Evolutionary conservation across 805 yeast genomes (phyloP), one percentile per base, ranked within the genome.

Genomic region (Ogataea trehalophila): DNA sequence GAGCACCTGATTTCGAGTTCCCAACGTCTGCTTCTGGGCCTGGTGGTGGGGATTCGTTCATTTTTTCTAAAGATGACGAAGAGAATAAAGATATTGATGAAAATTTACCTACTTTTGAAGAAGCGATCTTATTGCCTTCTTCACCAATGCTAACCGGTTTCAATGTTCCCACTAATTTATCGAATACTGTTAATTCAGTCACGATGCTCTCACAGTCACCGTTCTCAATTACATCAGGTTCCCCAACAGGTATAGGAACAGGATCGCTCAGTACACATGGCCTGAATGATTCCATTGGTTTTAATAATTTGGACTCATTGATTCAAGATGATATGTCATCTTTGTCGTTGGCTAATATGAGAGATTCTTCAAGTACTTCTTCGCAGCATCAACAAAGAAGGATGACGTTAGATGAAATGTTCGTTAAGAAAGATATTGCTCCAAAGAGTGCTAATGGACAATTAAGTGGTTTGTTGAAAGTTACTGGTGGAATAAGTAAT

Each of bases 61-160:
- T 8, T 56, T 55, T 33, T 18, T 31, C 31, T 16, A 22, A 20
- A 23, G 22, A 23, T 26, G 29, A 34, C 9, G 22, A 23, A 13
- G 37, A 16, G 6, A 16, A 45, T 9, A 47, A 45, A 22, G 49
- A 46, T 33, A 49, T 49, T 26, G 60, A 57, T 33, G 56, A 51
- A 6, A 51, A 48, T 17, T 68, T 80, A 23, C 90, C 90, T 0
- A 70, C 83, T 0, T 83, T 83, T 62, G 86, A 83, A 57, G 83
- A 83, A 55, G 89, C 87, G 0, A 70, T 69, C n/a, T 62, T 74
- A 11, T 63, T 57, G 17, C 75, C 77, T 6, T 67, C 75, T 0
- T 77, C 85, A 0, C 78, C 81, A 14, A 58, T 52, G 60, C 63
- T 66, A 57, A 51, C 58, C 4, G 67, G 69, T 3, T 71, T 75